phyloP scores from a whole-genome alignment of 2,329 filamentous ascomycete genomes.

The Aspergillus uvarum region DNA sequence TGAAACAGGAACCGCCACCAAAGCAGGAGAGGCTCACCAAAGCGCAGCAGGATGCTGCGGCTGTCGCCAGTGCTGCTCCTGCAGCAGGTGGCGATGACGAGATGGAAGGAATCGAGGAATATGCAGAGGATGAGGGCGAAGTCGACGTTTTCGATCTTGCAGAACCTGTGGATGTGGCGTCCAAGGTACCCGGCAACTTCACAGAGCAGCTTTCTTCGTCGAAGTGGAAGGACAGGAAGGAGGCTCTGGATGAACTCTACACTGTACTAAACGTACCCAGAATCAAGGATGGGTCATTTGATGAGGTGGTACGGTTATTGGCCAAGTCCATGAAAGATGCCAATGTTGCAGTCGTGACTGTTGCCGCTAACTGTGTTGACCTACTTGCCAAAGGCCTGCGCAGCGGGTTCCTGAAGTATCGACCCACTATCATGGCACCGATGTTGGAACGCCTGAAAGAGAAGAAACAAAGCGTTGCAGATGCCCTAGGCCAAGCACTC shows the following conservation, averaged over 20 bases:
- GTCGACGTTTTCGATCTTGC: slow-evolving; percentile 79
- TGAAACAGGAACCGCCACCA: slow-evolving; percentile 80
- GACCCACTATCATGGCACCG: slow-evolving; percentile 75
- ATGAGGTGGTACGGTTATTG: slow-evolving; percentile 76
- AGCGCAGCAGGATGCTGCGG: slow-evolving; percentile 82
- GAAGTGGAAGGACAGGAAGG: slow-evolving; percentile 98
- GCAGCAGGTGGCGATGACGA: slow-evolving; percentile 54
- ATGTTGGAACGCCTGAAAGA: slow-evolving; percentile 97
- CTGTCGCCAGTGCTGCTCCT: slow-evolving; percentile 62
- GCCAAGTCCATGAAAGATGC: slow-evolving; percentile 99
- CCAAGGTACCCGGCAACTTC: slow-evolving; percentile 79
- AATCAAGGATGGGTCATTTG: slow-evolving; percentile 88
- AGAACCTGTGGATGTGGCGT: slow-evolving; percentile 81
- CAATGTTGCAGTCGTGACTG: slow-evolving; percentile 89
- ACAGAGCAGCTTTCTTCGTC: slow-evolving; percentile 80
- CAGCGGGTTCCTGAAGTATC: slow-evolving; percentile 75
- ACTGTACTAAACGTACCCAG: slow-evolving; percentile 76
- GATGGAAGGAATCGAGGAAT: slow-evolving; percentile 60
- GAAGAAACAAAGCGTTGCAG: slow-evolving; percentile 86
- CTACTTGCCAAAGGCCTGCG: slow-evolving; percentile 82
- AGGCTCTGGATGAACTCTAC: slow-evolving; percentile 80
- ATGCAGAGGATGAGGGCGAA: slow-evolving; percentile 61
- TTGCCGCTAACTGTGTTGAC: slow-evolving; percentile 91
- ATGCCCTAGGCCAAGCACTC: slow-evolving; percentile 81
- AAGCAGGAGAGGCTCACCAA: slow-evolving; percentile 88